These are phyloP conservation scores for Sanguinoderma infundibulare DNA, from an alignment of 1,284 basidiomycete species.

Conservation along the genomic window DNA sequence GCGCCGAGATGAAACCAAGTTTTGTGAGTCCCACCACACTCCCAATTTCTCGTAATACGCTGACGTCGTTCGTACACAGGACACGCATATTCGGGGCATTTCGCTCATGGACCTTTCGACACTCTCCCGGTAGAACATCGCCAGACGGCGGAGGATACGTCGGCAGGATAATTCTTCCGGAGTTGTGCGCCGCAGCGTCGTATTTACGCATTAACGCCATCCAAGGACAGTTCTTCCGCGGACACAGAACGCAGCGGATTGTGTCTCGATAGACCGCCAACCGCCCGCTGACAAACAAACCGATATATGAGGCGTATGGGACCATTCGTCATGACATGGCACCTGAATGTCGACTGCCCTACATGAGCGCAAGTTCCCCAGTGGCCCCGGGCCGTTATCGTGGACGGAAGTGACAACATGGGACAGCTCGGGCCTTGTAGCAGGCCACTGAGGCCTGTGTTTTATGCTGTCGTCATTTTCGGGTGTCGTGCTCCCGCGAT, in stretches of 20 bases:
- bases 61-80: background rate
- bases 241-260: background rate
- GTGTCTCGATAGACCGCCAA: background rate
- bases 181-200: conserved; percentile 3
- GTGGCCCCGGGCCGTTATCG: background rate
- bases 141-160: background rate
- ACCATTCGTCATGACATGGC: background rate
- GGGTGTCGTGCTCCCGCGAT: too few species aligned
- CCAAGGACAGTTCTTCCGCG: background rate
- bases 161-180: background rate
- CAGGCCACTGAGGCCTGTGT: background rate
- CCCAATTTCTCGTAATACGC: background rate
- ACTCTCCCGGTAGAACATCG: background rate
- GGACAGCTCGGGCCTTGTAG: background rate
- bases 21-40: conserved; percentile 2
- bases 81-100: background rate
- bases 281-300: background rate
- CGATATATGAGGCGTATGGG: background rate
- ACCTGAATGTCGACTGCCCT: background rate
- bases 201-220: conserved; percentile 28
- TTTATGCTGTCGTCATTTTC: too few species aligned
- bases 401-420: background rate
- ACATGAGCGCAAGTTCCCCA: background rate
- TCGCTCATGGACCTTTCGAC: background rate
- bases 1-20: background rate